Evolutionary conservation across 225 moss, liverwort and hornwort species (phyloP).

Genomic region (Climacium dendroides): DNA sequence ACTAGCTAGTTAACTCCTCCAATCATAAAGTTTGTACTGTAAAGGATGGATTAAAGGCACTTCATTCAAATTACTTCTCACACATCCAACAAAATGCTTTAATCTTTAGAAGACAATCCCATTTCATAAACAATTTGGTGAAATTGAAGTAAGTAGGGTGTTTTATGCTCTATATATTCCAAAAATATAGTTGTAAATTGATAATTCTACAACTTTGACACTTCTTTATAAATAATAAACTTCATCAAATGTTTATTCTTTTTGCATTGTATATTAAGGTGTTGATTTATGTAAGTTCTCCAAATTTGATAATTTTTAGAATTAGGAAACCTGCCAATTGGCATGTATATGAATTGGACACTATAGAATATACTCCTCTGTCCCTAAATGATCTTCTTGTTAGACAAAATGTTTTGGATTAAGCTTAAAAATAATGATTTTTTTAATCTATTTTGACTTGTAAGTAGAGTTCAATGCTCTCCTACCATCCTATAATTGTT

Average conservation of each 20-base stretch:
- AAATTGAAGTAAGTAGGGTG: neutral
- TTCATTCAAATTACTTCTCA: neutral
- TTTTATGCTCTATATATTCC: fast-evolving
- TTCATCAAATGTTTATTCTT: neutral
- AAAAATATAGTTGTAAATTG: neutral
- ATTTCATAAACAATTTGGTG: neutral
- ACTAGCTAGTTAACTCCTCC: too few relatives aligned
- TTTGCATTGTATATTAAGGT: neutral
- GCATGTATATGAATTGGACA: neutral
- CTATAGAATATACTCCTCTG: too few relatives aligned
- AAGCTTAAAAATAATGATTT: too few relatives aligned
- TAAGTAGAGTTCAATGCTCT: too few relatives aligned
- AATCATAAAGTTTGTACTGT: neutral
- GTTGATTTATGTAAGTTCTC: too few relatives aligned
- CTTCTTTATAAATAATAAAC: fast-evolving
- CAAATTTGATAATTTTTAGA: neutral
- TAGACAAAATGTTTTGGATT: too few relatives aligned
- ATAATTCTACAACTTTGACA: neutral
- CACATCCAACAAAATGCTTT: fast-evolving
- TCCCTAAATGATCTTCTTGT: too few relatives aligned
- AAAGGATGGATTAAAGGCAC: neutral
- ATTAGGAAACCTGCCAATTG: neutral
- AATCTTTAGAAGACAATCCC: neutral
- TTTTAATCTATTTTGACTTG: too few relatives aligned
- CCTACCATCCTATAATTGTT: too few relatives aligned